Evolutionary conservation across 73 alveolate species (phyloP).

Genomic region (Uronychia setigera): DNA sequence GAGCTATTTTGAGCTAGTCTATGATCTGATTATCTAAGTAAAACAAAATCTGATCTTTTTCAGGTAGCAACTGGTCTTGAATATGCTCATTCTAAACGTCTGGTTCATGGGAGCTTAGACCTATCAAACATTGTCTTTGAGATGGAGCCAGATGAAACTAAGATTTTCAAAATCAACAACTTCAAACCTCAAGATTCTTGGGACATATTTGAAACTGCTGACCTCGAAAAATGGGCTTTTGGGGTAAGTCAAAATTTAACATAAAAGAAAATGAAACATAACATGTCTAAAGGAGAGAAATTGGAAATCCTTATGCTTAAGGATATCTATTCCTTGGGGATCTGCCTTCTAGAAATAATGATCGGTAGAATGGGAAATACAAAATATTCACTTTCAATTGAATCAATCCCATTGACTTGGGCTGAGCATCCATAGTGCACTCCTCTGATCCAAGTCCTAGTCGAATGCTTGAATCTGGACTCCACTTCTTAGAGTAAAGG

Average conservation of each 20-base stretch:
- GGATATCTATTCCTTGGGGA: conserved; percentile 66
- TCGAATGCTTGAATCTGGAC: conserved; percentile 52
- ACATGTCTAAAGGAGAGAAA: conserved; percentile 31
- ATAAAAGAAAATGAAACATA: conserved; percentile 35
- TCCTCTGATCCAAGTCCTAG: conserved; percentile 55
- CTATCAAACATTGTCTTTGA: conserved; percentile 26
- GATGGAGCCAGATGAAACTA: conserved; percentile 21
- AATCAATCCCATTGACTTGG: conserved; percentile 63
- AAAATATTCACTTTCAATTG: conserved; percentile 53
- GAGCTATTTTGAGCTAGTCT: conserved; percentile 38
- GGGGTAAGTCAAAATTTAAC: conserved; percentile 43
- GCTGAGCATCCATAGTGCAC: conserved; percentile 69
- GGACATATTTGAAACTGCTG: conserved; percentile 20
- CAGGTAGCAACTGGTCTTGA: conserved; percentile 34
- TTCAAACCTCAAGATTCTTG: conserved; percentile 41
- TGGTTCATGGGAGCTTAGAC: conserved; percentile 53
- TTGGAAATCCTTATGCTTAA: conserved; percentile 52
- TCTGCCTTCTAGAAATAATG: conserved; percentile 62
- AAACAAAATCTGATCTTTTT: not conserved
- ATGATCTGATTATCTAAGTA: conserved; percentile 22
- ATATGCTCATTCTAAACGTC: conserved; percentile 44
- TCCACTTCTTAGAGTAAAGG: conserved; percentile 41
- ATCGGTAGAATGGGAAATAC: conserved; percentile 53
- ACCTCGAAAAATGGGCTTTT: conserved; percentile 18
- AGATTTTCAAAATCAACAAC: conserved; percentile 39